A percentile compares a stretch with the other conserved stretches of the same genome.
Evolutionary conservation across 2,329 filamentous ascomycete species (phyloP).

Genomic region (Blumeria graminis): DNA sequence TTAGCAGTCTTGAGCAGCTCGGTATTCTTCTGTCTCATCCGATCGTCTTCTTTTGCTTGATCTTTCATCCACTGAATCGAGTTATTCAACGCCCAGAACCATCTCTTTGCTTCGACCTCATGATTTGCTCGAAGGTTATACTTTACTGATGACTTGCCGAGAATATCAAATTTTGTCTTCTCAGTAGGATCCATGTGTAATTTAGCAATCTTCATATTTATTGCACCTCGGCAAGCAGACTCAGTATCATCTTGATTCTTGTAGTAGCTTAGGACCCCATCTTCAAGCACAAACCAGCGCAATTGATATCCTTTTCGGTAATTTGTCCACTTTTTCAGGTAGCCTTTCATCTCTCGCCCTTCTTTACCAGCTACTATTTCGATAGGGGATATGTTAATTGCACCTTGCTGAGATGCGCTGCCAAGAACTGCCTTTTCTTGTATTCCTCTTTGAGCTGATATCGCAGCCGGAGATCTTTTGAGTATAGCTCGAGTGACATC

Average conservation of each 20-base stretch:
- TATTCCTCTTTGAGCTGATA: constrained; percentile 80
- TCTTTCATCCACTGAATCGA: constrained; percentile 97
- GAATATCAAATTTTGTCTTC: constrained; percentile 93
- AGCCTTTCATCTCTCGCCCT: constrained; percentile 90
- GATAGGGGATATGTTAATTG: constrained; percentile 26
- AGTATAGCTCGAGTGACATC: constrained; percentile 70
- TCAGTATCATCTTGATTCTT: constrained; percentile 97
- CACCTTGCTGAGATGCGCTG: constrained; percentile 31
- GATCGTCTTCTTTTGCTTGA: constrained; percentile 76
- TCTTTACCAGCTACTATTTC: constrained; percentile 55
- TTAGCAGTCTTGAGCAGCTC: constrained; percentile 60
- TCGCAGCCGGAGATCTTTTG: constrained; percentile 83
- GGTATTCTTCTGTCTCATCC: constrained; percentile 46
- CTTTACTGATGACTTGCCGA: constrained; percentile 94
- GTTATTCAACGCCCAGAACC: constrained; percentile 98
- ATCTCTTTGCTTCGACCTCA: constrained; percentile 90
- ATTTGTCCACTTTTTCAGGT: constrained; percentile 98
- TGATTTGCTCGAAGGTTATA: constrained; percentile 97
- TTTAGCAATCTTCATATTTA: constrained; percentile 93
- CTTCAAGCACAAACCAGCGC: constrained; percentile 92
- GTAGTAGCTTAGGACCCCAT: constrained; percentile 94
- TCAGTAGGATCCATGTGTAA: constrained; percentile 93
- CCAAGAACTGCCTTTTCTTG: constrained; percentile 93
- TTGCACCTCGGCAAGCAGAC: constrained; percentile 85
- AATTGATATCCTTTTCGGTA: constrained; percentile 94